A percentile compares a stretch with the other conserved stretches of the same genome.
Conservation (phyloP, 495 filamentous ascomycete genomes). For the Neurospora hispaniola region DNA sequence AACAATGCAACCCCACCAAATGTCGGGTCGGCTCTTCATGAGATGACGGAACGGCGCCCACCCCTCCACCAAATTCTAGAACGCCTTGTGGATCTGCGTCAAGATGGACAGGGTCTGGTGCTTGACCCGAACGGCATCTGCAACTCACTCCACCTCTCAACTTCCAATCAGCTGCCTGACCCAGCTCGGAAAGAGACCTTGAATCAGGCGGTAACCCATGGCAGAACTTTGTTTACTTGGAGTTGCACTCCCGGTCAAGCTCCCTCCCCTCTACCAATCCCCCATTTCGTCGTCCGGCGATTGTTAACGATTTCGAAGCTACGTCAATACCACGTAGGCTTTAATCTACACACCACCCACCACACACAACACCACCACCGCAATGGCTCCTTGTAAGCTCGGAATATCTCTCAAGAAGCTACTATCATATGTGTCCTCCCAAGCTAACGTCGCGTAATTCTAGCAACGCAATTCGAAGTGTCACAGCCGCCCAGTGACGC, state of each 20-base stretch:
- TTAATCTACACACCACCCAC: neutral
- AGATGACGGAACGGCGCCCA: neutral
- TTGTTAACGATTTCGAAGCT: neutral
- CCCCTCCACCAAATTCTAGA: neutral
- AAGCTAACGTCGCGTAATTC: neutral
- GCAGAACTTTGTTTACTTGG: neutral
- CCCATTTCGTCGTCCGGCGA: neutral
- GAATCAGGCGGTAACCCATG: neutral
- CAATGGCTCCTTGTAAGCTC: constrained; percentile 30
- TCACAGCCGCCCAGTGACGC: constrained; percentile 72
- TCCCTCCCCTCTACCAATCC: neutral
- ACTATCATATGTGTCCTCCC: neutral
- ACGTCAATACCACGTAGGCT: neutral
- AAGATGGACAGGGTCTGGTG: neutral
- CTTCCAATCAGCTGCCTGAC: neutral
- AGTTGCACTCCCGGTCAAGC: neutral
- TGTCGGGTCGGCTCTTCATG: neutral
- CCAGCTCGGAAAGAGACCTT: neutral
- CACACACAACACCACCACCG: constrained; percentile 2
- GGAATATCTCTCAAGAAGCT: neutral
- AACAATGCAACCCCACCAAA: neutral
- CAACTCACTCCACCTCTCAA: neutral
- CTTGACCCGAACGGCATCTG: neutral
- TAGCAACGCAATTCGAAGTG: constrained; percentile 59
- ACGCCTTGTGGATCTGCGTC: neutral